Evolutionary conservation across 2,329 filamentous ascomycete genomes (phyloP).

Genomic region (Madurella mycetomatis): DNA sequence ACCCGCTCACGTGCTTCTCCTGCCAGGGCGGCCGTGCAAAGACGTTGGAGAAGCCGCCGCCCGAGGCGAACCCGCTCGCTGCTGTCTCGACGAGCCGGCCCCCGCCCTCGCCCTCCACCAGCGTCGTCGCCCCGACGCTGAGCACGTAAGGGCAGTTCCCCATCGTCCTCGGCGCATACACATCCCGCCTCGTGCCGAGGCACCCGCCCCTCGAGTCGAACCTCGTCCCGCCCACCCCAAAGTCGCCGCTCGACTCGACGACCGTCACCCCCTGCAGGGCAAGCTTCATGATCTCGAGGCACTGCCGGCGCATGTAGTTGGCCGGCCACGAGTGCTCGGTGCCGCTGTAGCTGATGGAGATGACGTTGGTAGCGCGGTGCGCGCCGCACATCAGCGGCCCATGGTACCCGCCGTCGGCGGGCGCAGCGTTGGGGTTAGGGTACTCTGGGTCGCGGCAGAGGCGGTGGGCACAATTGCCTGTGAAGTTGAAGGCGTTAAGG

Average conservation of each 20-base stretch:
- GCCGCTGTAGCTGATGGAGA: slow-evolving; percentile 53
- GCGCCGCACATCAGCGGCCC: slow-evolving; percentile 36
- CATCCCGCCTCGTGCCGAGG: slow-evolving; percentile 16
- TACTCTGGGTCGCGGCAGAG: slow-evolving; percentile 21
- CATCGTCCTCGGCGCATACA: slow-evolving; percentile 47
- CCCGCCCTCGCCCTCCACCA: slow-evolving; percentile 11
- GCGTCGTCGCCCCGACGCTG: slow-evolving; percentile 21
- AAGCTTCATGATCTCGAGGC: slow-evolving; percentile 50
- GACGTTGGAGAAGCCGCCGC: slow-evolving; percentile 34
- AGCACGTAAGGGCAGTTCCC: slow-evolving; percentile 43
- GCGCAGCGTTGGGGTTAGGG: slow-evolving; percentile 18
- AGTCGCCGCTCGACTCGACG: slow-evolving; percentile 46
- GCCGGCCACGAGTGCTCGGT: slow-evolving; percentile 50
- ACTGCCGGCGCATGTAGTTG: slow-evolving; percentile 50
- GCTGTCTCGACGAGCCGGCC: slow-evolving; percentile 22
- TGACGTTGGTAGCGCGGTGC: slow-evolving; percentile 50
- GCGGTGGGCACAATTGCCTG: slow-evolving; percentile 15
- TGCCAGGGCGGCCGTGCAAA: slow-evolving; percentile 31
- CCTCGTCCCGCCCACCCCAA: slow-evolving; percentile 37
- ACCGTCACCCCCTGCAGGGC: slow-evolving; percentile 46
- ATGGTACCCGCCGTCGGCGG: slow-evolving; percentile 41
- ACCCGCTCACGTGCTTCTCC: slow-evolving; percentile 24
- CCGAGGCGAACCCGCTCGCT: slow-evolving; percentile 27
- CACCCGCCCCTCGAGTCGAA: slow-evolving; percentile 37
- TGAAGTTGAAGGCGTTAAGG: slow-evolving; percentile 16